phyloP scores from a whole-genome alignment of 257 asterid genomes.

The Solanum pennellii region DNA sequence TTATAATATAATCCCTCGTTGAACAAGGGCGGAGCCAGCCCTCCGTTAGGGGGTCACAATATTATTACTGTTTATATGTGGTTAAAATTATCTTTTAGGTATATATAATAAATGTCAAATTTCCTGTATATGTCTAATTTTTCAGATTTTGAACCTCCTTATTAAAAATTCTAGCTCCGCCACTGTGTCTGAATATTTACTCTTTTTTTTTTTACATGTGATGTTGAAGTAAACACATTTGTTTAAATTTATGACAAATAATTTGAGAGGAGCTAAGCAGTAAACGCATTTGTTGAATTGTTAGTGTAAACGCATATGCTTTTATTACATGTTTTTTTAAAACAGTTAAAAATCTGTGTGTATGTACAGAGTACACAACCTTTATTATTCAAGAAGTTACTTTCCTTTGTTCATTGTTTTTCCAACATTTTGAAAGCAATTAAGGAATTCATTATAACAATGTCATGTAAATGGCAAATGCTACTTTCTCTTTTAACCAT shows the following conservation, averaged over 20 bases:
- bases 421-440: background rate
- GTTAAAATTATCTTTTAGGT: no score
- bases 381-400: background rate
- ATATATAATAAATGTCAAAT: rapidly evolving
- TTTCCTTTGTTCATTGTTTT: background rate
- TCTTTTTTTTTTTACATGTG: background rate
- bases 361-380: background rate
- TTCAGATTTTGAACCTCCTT: rapidly evolving
- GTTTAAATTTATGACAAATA: background rate
- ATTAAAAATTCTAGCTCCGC: no score
- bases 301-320: background rate
- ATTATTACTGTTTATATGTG: no score
- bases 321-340: background rate
- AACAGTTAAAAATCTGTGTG: background rate
- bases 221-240: no score
- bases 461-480: constrained; percentile 18
- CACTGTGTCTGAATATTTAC: no score
- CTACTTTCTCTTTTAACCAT: constrained; percentile 10
- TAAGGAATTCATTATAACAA: background rate
- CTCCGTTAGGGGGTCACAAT: no score
- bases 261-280: no score
- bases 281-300: background rate
- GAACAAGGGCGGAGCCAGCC: no score
- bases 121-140: rapidly evolving
- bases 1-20: background rate